Percentiles rank a stretch among this genome's conserved stretches.
Conservation (phyloP, 192 early-diverging fungal species). For the Coemansia sp. region DNA sequence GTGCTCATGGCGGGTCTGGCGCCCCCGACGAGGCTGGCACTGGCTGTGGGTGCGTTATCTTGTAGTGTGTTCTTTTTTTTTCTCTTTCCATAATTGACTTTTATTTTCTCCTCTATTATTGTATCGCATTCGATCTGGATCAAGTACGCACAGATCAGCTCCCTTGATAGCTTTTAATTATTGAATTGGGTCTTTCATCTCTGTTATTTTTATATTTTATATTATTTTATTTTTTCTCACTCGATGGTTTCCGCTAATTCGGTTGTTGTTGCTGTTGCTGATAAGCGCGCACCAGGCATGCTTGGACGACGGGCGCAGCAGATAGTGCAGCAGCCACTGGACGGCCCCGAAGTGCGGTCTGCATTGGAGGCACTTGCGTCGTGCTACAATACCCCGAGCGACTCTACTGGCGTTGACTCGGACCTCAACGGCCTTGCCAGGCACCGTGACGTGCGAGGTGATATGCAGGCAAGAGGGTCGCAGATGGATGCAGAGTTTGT, state of each 20-base stretch:
- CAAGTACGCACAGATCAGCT: background rate
- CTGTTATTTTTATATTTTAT: background rate
- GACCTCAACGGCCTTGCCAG: conserved; percentile 2
- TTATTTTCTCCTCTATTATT: background rate
- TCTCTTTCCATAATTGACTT: background rate
- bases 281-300: conserved; percentile 25
- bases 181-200: conserved; percentile 3
- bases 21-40: conserved; percentile 41
- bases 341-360: conserved; percentile 21
- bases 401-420: background rate
- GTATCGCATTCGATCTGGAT: background rate
- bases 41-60: conserved; percentile 66
- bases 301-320: conserved; percentile 43
- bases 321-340: conserved; percentile 34
- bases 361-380: conserved; percentile 31
- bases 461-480: conserved; percentile 27
- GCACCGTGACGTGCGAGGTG: conserved; percentile 37
- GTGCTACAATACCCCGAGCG: conserved; percentile 14
- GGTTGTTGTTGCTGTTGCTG: conserved; percentile 5
- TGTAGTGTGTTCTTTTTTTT: conserved; percentile 39
- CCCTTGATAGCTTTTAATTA: background rate
- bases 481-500: conserved; percentile 40
- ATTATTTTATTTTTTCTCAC: background rate
- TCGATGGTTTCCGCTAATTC: background rate
- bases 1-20: conserved; percentile 29